phyloP scores from a whole-genome alignment of 2,329 filamentous ascomycete genomes.

The Coleophoma cylindrospora region DNA sequence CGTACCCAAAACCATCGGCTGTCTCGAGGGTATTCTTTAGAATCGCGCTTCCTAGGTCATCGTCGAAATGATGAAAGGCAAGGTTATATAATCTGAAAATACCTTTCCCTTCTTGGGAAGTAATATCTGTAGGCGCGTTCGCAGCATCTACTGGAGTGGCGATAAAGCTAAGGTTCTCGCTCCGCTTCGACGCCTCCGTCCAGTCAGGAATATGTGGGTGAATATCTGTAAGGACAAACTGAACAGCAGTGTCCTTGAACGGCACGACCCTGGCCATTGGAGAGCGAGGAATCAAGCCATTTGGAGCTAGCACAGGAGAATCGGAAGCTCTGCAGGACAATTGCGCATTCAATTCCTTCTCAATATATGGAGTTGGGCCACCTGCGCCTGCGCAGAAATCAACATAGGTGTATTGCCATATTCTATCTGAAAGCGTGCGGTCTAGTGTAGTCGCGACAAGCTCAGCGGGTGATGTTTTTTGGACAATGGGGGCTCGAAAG shows the following conservation, averaged over 20 bases:
- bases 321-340: conserved; percentile 18
- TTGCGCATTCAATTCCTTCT: conserved; percentile 49
- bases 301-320: conserved; percentile 19
- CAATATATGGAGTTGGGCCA: conserved; percentile 63
- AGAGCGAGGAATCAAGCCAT: conserved; percentile 15
- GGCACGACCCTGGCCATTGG: conserved; percentile 12
- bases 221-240: conserved; percentile 62
- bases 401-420: conserved; percentile 56
- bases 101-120: conserved; percentile 36
- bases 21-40: conserved; percentile 60
- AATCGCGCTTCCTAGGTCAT: conserved; percentile 54
- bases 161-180: conserved; percentile 55
- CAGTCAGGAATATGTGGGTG: conserved; percentile 59
- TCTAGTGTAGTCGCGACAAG: conserved; percentile 54
- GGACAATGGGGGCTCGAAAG: conserved; percentile 50
- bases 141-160: conserved; percentile 59
- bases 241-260: conserved; percentile 29
- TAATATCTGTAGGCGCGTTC: conserved; percentile 46
- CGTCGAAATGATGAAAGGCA: conserved; percentile 73
- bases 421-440: conserved; percentile 38
- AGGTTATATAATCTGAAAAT: conserved; percentile 69
- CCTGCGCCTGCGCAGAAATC: conserved; percentile 75
- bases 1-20: conserved; percentile 57
- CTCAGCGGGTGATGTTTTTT: conserved; percentile 51
- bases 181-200: conserved; percentile 45